These are phyloP conservation scores for Penicillium sp. DNA, from an alignment of 2,329 filamentous ascomycete genomes.

Conservation along the genomic window DNA sequence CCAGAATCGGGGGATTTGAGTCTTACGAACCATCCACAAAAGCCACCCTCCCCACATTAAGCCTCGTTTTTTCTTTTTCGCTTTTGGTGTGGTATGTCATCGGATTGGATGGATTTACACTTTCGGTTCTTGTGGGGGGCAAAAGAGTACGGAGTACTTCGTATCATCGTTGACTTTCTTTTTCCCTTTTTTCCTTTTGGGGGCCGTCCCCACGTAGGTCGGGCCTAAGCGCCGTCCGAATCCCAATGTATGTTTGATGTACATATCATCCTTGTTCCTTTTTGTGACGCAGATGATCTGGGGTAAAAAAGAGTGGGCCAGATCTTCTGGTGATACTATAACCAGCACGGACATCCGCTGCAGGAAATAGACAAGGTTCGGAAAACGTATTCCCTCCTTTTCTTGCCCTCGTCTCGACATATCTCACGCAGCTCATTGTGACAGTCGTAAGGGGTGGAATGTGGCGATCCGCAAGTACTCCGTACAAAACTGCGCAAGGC, in stretches of 20 bases:
- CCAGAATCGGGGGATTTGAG: too few relatives aligned
- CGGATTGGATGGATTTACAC: background rate
- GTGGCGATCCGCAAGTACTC: slow-evolving; percentile 19
- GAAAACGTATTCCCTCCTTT: slow-evolving; percentile 2
- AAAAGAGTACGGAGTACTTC: background rate
- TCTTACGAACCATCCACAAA: background rate
- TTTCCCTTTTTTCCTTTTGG: background rate
- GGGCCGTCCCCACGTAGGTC: background rate
- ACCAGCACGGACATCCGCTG: slow-evolving; percentile 31
- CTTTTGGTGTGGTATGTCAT: background rate
- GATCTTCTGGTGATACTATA: slow-evolving; percentile 18
- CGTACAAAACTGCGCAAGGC: slow-evolving; percentile 9
- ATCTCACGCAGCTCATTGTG: background rate
- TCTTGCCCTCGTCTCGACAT: background rate
- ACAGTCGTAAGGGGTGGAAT: slow-evolving; percentile 17
- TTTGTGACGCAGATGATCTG: slow-evolving; percentile 24
- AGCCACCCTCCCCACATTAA: slow-evolving; percentile 4
- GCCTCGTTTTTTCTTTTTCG: background rate
- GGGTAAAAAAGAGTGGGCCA: slow-evolving; percentile 29
- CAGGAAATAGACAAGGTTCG: slow-evolving; percentile 26
- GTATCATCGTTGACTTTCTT: background rate
- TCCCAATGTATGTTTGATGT: background rate
- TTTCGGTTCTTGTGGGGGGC: background rate
- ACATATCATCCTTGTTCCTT: slow-evolving; percentile 1
- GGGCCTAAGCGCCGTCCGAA: slow-evolving; percentile 9